Percentiles rank a stretch among this genome's conserved stretches.
Evolutionary conservation across 345 rosid species (phyloP).

Genomic region (Linum lewisii): DNA sequence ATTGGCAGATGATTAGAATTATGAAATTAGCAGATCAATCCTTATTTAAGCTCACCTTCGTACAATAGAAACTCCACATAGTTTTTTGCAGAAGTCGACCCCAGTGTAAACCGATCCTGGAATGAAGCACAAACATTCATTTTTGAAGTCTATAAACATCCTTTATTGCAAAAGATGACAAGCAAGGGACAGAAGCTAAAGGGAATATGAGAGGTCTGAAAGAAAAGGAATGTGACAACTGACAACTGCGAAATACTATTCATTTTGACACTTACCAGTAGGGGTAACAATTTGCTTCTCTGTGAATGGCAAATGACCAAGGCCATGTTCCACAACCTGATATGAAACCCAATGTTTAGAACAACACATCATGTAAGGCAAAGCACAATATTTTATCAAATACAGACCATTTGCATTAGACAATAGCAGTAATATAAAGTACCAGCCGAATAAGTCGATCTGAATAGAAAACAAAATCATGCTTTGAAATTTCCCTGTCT

Average conservation of each 20-base stretch:
- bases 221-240: background rate
- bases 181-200: background rate
- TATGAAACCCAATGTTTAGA: slow-evolving; percentile 16
- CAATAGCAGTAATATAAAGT: slow-evolving; percentile 17
- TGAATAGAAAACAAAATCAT: slow-evolving; percentile 95
- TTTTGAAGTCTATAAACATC: background rate
- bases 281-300: slow-evolving; percentile 96
- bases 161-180: background rate
- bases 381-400: background rate
- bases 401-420: background rate
- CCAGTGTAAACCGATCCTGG: slow-evolving; percentile 78
- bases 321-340: slow-evolving; percentile 97
- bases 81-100: slow-evolving; percentile 96
- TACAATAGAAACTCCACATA: slow-evolving; percentile 93
- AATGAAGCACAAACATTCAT: slow-evolving; percentile 11
- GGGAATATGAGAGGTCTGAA: background rate
- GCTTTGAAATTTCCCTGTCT: slow-evolving; percentile 88
- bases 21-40: slow-evolving; percentile 22
- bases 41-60: slow-evolving; percentile 66
- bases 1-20: slow-evolving; percentile 13
- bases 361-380: slow-evolving; percentile 11
- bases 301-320: slow-evolving; percentile 91
- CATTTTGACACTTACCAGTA: slow-evolving; percentile 43
- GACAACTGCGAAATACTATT: background rate
- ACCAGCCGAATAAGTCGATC: slow-evolving; percentile 97